A percentile compares a stretch with the other conserved stretches of the same genome.
These are phyloP conservation scores for Eutrema heterophyllum DNA, from an alignment of 345 rosid species.

Conservation along the genomic window DNA sequence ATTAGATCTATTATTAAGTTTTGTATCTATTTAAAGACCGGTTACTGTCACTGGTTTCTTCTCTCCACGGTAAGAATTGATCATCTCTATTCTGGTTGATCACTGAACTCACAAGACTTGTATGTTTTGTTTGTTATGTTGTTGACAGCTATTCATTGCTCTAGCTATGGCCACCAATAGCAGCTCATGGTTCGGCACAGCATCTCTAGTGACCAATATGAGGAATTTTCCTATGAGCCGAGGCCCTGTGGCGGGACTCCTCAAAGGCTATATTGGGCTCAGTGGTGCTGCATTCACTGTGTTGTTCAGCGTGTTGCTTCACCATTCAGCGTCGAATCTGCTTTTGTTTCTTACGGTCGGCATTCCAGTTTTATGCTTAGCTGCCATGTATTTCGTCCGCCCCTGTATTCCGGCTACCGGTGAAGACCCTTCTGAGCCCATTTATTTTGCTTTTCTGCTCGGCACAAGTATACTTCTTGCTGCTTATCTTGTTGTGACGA, in stretches of 20 bases:
- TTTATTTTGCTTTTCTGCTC: slow-evolving; percentile 68
- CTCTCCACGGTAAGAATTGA: background rate
- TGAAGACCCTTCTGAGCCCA: slow-evolving; percentile 78
- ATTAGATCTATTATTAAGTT: background rate
- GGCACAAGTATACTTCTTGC: slow-evolving; percentile 65
- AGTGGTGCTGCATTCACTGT: slow-evolving; percentile 79
- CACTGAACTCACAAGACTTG: background rate
- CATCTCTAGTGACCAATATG: slow-evolving; percentile 79
- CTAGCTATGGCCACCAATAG: slow-evolving; percentile 69
- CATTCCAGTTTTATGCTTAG: slow-evolving; percentile 61
- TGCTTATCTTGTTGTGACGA: slow-evolving; percentile 53
- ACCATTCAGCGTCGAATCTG: slow-evolving; percentile 54
- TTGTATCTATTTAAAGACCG: background rate
- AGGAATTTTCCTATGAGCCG: slow-evolving; percentile 70
- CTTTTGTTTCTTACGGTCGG: slow-evolving; percentile 68
- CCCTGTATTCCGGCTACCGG: slow-evolving; percentile 83
- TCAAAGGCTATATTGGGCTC: slow-evolving; percentile 78
- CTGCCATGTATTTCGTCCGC: slow-evolving; percentile 68
- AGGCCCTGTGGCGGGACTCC: slow-evolving; percentile 69
- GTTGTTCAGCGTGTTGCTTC: slow-evolving; percentile 54
- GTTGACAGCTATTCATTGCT: slow-evolving; percentile 70
- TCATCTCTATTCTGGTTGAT: background rate
- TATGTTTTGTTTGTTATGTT: background rate
- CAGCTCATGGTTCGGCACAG: slow-evolving; percentile 75
- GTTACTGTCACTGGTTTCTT: no score